A percentile compares a stretch with the other conserved stretches of the same genome.
These are phyloP conservation scores for Conticribra guillardii DNA, from an alignment of 108 stramenopile species.

Conservation along the genomic window DNA sequence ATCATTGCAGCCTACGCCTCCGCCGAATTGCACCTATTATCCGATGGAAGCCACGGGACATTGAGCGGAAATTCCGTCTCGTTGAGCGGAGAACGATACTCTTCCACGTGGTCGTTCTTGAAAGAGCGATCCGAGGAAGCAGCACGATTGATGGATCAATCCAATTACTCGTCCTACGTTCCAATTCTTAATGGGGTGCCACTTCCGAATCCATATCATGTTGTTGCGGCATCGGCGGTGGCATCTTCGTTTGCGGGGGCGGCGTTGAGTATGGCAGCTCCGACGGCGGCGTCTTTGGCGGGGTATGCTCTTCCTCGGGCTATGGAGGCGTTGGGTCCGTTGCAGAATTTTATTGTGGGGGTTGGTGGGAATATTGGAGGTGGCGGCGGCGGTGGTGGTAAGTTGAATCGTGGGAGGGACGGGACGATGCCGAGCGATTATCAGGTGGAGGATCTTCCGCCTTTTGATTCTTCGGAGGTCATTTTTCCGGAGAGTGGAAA, in stretches of 20 bases:
- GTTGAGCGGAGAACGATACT: slow-evolving; percentile 32
- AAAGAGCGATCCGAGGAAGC: slow-evolving; percentile 59
- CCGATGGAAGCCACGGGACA: slow-evolving; percentile 47
- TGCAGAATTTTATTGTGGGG: slow-evolving; percentile 14
- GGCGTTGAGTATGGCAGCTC: slow-evolving; percentile 62
- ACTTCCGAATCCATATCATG: slow-evolving; percentile 20
- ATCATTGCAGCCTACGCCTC: slow-evolving; percentile 78
- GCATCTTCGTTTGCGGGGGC: slow-evolving; percentile 69
- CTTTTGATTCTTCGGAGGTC: slow-evolving; percentile 25
- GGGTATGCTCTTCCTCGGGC: slow-evolving; percentile 25
- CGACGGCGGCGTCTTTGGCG: slow-evolving; percentile 34
- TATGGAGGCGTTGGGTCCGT: slow-evolving; percentile 29
- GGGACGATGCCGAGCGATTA: slow-evolving; percentile 33
- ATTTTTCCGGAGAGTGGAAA: slow-evolving; percentile 18
- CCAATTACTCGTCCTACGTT: slow-evolving; percentile 7
- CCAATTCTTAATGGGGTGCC: slow-evolving; percentile 22
- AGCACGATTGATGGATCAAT: slow-evolving; percentile 32
- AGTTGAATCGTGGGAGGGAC: neutral
- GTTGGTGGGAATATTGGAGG: neutral
- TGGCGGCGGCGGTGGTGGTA: neutral
- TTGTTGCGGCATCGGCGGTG: slow-evolving; percentile 58
- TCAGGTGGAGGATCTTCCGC: slow-evolving; percentile 26
- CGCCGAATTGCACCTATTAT: slow-evolving; percentile 80
- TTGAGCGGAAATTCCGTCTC: slow-evolving; percentile 16
- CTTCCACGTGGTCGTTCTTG: slow-evolving; percentile 75